Evolutionary conservation across 768 basidiomycete genomes (phyloP).

Genomic region (Lactarius pseudohatsudake): DNA sequence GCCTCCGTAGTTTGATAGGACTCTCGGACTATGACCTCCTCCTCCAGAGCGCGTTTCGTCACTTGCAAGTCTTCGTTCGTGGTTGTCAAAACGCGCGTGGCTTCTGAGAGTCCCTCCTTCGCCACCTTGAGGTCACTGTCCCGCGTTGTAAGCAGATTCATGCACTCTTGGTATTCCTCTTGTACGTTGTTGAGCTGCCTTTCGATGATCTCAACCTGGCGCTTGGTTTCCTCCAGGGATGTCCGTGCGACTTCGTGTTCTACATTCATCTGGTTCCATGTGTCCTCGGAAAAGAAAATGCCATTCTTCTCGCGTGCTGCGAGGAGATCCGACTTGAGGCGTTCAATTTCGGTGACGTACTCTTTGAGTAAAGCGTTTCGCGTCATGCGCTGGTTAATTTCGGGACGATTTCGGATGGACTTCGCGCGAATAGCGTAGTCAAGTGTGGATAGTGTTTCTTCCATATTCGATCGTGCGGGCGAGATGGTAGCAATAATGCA

Average conservation of each 20-base stretch:
- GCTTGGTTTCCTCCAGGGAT: constrained; percentile 78
- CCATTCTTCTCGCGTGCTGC: constrained; percentile 97
- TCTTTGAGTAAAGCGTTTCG: constrained; percentile 91
- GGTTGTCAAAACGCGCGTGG: constrained; percentile 50
- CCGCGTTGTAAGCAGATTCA: constrained; percentile 67
- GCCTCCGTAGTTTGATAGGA: constrained; percentile 77
- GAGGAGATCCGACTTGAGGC: constrained; percentile 83
- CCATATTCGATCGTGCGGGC: constrained; percentile 89
- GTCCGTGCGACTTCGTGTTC: constrained; percentile 78
- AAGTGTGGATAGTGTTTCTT: constrained; percentile 95
- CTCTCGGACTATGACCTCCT: constrained; percentile 75
- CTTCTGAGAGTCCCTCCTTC: constrained; percentile 52
- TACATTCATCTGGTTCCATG: constrained; percentile 76
- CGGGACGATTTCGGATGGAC: constrained; percentile 92
- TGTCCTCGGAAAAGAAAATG: constrained; percentile 89
- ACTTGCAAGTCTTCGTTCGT: constrained; percentile 58
- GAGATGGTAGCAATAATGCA: constrained; percentile 97
- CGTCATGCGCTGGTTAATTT: constrained; percentile 92
- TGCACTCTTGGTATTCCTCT: constrained; percentile 92
- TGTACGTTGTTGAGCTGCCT: constrained; percentile 74
- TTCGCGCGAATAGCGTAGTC: constrained; percentile 96
- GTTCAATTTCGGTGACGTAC: constrained; percentile 90
- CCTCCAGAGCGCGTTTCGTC: constrained; percentile 64
- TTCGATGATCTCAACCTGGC: constrained; percentile 80
- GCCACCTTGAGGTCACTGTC: constrained; percentile 75